Evolutionary conservation across 2,329 filamentous ascomycete genomes (phyloP).

Genomic region (Raffaelea albimanens): DNA sequence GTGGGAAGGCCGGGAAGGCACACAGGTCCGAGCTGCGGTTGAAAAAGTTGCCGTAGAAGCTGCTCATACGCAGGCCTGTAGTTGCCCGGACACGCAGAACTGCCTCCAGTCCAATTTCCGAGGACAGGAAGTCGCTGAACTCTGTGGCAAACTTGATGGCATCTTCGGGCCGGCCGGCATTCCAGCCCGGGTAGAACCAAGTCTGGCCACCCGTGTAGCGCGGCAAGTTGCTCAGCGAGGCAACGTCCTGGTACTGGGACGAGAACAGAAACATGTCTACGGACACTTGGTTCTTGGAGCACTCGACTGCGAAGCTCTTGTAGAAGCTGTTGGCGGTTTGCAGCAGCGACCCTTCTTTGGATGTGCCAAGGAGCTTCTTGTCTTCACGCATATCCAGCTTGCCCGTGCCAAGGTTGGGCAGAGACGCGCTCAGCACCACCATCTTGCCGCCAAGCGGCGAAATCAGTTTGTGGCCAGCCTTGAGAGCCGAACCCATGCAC

Average conservation of each 20-base stretch:
- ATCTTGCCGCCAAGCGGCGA: slow-evolving; percentile 92
- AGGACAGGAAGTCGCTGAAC: slow-evolving; percentile 93
- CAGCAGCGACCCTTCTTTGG: slow-evolving; percentile 77
- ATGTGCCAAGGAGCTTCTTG: slow-evolving; percentile 89
- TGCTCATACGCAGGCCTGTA: slow-evolving; percentile 89
- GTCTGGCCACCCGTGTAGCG: slow-evolving; percentile 96
- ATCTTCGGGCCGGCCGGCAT: slow-evolving; percentile 85
- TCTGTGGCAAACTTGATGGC: slow-evolving; percentile 96
- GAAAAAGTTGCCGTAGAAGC: slow-evolving; percentile 99
- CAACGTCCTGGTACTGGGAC: slow-evolving; percentile 93
- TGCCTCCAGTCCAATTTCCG: slow-evolving; percentile 91
- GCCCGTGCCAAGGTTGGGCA: slow-evolving; percentile 83
- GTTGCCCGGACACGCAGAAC: slow-evolving; percentile 92
- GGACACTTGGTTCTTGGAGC: slow-evolving; percentile 96
- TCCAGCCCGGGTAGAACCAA: slow-evolving; percentile 98
- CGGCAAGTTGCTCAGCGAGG: slow-evolving; percentile 88
- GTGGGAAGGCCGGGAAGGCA: slow-evolving; percentile 94
- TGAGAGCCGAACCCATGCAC: slow-evolving; percentile 90
- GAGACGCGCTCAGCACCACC: slow-evolving; percentile 76
- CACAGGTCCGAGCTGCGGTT: slow-evolving; percentile 96
- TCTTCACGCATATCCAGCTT: slow-evolving; percentile 91
- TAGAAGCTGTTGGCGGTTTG: slow-evolving; percentile 96
- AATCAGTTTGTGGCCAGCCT: slow-evolving; percentile 92
- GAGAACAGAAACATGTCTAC: slow-evolving; percentile 98
- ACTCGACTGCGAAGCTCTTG: slow-evolving; percentile 98